These are phyloP conservation scores for Yamadazyma taylorii DNA, from an alignment of 1,139 yeast genomes.

Conservation along the genomic window DNA sequence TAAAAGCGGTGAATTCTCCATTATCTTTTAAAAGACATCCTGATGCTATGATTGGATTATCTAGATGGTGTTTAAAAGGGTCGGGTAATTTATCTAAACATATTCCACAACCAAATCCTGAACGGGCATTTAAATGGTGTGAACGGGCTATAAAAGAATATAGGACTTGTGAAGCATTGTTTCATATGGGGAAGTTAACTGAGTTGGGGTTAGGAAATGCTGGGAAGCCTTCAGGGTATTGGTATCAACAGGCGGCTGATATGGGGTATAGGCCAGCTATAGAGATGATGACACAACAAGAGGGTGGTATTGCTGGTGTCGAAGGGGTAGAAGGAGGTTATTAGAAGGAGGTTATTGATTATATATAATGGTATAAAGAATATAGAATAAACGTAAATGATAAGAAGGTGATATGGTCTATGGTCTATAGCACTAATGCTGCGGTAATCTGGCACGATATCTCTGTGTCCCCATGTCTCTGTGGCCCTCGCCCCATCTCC, in stretches of 20 bases:
- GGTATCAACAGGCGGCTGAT: conserved; percentile 26
- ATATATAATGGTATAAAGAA: neutral
- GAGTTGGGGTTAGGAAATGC: conserved; percentile 75
- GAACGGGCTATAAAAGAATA: conserved; percentile 74
- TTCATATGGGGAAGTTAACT: conserved; percentile 76
- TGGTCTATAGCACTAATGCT: too few species aligned
- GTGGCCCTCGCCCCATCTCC: too few species aligned
- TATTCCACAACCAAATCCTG: conserved; percentile 67
- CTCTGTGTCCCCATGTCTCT: too few species aligned
- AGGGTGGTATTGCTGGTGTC: too few species aligned
- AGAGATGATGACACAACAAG: neutral
- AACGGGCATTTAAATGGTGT: conserved; percentile 87
- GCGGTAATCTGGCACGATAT: too few species aligned
- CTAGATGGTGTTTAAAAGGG: conserved; percentile 92
- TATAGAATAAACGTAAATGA: too few species aligned
- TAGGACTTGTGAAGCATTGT: conserved; percentile 78
- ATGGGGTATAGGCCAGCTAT: conserved; percentile 23
- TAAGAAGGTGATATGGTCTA: too few species aligned
- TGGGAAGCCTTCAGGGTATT: conserved; percentile 22
- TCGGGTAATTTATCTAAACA: conserved; percentile 53
- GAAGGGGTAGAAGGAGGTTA: too few species aligned
- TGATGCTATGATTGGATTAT: conserved; percentile 83
- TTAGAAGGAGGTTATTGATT: too few species aligned
- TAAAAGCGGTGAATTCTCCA: conserved; percentile 67
- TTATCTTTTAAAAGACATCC: conserved; percentile 63